Evolutionary conservation across 2,329 filamentous ascomycete genomes (phyloP), one percentile per base, ranked within the genome.

Genomic region (Fusarium sp.): DNA sequence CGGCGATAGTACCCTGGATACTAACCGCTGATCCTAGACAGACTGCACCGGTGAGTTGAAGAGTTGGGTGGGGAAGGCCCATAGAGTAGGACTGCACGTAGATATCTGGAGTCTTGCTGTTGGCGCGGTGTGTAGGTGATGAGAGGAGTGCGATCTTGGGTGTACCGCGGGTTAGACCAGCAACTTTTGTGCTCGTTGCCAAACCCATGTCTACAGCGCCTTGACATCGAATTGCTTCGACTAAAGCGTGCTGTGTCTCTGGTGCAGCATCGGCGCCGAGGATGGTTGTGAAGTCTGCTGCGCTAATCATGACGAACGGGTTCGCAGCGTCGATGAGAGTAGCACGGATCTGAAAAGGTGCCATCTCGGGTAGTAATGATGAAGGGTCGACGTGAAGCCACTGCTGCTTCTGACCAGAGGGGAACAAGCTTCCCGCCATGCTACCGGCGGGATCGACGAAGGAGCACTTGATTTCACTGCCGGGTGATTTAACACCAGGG

Each of bases 371-470:
- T 10, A 61, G 7, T 10, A 55, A 29, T 4, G 51, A 49, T 2
- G 51, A 33, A 2, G 55, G 63, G 3, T 68, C 42, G n/a, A 64
- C 42, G 8, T 38, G 90, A 84, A 6, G 84, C 74, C 1, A 79
- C n/a, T 71, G 52, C 21, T 71, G 67, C 19, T 58, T 78, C n/a
- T 83, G 83, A 0, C 88, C 88, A 0, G 89, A 90, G 1, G 90
- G 90, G 14, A 92, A 82, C 2, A 89, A 76, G 67, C 84, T 85
- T 7, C 86, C 87, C 0, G 89, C 92, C 79, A 89, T 89, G 54
- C 88, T 88, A 0, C 90, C 89, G 4, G 84, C 87, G 0, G 90
- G 90, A 31, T 88, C 80, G 21, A 89, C 78, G 67, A 92, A 92
- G 7, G 87, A 85, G 18, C 91, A 82, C 58, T 84, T 85, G 68